Conservation (phyloP, 768 basidiomycete species). For the Xerocomus brunneocitrinus region DNA sequence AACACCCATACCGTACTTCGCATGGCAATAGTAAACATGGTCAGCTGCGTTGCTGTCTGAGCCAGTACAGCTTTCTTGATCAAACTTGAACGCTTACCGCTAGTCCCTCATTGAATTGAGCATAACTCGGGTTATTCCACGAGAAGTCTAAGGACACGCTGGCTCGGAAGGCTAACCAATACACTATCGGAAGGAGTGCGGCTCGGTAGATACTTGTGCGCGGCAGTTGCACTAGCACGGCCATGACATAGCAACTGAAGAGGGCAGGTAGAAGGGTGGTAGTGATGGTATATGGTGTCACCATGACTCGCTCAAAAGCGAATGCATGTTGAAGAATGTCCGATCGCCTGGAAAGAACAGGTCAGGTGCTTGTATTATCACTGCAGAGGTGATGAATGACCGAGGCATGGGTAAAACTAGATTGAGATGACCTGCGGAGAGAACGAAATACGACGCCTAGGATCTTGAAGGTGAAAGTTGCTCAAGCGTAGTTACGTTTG, state of each 20-base stretch:
- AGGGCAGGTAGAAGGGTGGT: slow-evolving; percentile 40
- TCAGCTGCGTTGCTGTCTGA: slow-evolving; percentile 14
- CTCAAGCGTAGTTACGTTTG: too few relatives aligned
- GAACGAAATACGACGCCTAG: too few relatives aligned
- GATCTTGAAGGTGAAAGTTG: too few relatives aligned
- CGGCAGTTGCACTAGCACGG: slow-evolving; percentile 48
- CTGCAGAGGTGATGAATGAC: slow-evolving; percentile 3
- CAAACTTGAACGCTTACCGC: slow-evolving; percentile 10
- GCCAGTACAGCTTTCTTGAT: background rate
- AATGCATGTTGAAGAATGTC: slow-evolving; percentile 11
- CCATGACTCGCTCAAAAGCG: slow-evolving; percentile 11
- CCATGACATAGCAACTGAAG: slow-evolving; percentile 46
- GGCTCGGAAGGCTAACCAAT: slow-evolving; percentile 41
- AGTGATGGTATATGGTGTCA: slow-evolving; percentile 28
- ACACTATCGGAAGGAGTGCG: slow-evolving; percentile 46
- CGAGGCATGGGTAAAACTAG: slow-evolving; percentile 7
- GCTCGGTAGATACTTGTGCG: slow-evolving; percentile 40
- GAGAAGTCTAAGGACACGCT: slow-evolving; percentile 27
- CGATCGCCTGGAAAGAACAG: slow-evolving; percentile 1
- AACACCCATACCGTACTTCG: slow-evolving; percentile 24
- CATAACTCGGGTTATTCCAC: slow-evolving; percentile 6
- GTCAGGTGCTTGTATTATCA: background rate
- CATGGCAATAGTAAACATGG: slow-evolving; percentile 23
- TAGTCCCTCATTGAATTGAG: slow-evolving; percentile 20
- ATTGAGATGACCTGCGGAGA: background rate